phyloP scores from a whole-genome alignment of 257 asterid genomes.

The Anisodus acutangulus region DNA sequence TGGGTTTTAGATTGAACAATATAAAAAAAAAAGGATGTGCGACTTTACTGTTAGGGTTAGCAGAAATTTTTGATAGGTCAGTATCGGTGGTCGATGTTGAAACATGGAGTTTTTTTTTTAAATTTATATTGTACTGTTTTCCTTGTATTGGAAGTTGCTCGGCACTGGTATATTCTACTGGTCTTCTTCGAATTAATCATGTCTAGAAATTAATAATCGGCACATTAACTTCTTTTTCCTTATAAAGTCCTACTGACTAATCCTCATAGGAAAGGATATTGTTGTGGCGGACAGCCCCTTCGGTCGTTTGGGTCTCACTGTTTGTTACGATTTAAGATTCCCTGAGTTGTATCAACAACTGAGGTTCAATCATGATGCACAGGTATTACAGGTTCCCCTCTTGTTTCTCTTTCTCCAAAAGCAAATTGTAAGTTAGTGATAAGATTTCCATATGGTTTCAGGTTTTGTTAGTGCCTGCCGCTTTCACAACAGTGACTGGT shows the following conservation, averaged over 20 bases:
- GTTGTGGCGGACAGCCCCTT: slow-evolving; percentile 78
- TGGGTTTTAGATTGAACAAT: neutral
- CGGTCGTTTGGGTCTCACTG: slow-evolving; percentile 83
- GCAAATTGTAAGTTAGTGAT: neutral
- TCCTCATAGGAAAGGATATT: slow-evolving; percentile 60
- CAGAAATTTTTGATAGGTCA: neutral
- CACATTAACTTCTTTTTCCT: neutral
- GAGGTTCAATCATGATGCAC: slow-evolving; percentile 74
- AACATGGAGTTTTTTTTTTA: neutral
- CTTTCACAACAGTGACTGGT: slow-evolving; percentile 87
- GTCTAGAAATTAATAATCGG: neutral
- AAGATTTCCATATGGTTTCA: slow-evolving; percentile 29
- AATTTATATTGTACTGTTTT: neutral
- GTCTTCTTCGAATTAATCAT: neutral
- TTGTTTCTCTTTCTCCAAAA: slow-evolving; percentile 13
- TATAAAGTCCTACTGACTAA: neutral
- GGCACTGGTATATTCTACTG: neutral
- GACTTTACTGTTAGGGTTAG: neutral
- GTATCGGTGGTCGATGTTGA: neutral
- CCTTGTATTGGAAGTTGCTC: neutral
- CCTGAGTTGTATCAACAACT: slow-evolving; percentile 93
- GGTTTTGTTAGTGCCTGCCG: slow-evolving; percentile 88
- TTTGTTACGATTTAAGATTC: slow-evolving; percentile 91
- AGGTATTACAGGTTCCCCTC: slow-evolving; percentile 41
- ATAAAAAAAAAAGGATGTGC: neutral